phyloP scores from a whole-genome alignment of 192 early-diverging fungal species.

The Cladochytrium replicatum region DNA sequence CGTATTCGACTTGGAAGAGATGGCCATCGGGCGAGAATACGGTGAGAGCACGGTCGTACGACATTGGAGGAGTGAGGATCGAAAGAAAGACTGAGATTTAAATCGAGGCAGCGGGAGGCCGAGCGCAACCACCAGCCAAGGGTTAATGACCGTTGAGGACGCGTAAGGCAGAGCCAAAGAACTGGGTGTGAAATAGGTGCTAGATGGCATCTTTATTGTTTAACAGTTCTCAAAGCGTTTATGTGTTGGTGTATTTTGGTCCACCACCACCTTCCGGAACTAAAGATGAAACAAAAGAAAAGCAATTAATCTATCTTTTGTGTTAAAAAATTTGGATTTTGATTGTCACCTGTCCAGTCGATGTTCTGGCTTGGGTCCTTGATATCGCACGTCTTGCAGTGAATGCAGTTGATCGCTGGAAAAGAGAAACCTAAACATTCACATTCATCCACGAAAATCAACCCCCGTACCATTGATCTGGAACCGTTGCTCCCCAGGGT shows the following conservation, averaged over 20 bases:
- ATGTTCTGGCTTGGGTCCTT: slow-evolving; percentile 99
- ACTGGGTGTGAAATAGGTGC: no score
- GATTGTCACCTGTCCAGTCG: slow-evolving; percentile 76
- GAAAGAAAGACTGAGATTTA: no score
- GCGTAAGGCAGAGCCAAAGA: no score
- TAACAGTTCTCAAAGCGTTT: no score
- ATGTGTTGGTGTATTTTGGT: slow-evolving; percentile 66
- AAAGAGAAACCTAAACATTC: no score
- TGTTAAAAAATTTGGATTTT: no score
- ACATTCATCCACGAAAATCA: no score
- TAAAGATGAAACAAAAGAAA: neutral
- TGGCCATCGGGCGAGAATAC: slow-evolving; percentile 99
- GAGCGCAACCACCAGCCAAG: no score
- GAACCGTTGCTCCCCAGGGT: slow-evolving; percentile 79
- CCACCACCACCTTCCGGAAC: slow-evolving; percentile 85
- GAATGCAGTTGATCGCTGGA: slow-evolving; percentile 91
- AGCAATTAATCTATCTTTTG: neutral
- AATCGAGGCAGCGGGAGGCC: no score
- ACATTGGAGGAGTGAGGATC: no score
- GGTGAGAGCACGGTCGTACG: slow-evolving; percentile 64
- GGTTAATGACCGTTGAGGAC: no score
- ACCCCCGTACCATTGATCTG: slow-evolving; percentile 99
- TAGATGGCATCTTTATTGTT: no score
- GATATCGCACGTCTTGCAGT: slow-evolving; percentile 99
- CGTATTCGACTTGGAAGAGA: slow-evolving; percentile 98